These are phyloP conservation scores for Silene uniflora DNA, from an alignment of 148 eudicot species.

Conservation along the genomic window DNA sequence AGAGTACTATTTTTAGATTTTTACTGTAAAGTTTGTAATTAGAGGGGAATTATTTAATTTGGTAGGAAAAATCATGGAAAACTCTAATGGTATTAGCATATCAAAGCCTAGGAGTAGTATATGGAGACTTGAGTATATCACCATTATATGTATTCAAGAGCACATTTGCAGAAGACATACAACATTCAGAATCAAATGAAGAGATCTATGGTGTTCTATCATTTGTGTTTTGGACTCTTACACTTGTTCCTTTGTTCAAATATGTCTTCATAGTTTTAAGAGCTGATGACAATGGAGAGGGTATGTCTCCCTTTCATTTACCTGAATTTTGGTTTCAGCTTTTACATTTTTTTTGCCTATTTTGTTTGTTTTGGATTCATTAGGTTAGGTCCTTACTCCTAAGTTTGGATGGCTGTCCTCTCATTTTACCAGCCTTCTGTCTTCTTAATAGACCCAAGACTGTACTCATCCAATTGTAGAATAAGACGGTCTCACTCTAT, in stretches of 20 bases:
- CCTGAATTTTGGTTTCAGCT: background rate
- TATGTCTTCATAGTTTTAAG: conserved; percentile 86
- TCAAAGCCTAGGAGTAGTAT: conserved; percentile 90
- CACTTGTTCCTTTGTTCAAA: conserved; percentile 69
- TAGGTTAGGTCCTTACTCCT: background rate
- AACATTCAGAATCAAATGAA: conserved; percentile 74
- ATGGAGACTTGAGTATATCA: conserved; percentile 89
- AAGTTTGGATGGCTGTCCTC: background rate
- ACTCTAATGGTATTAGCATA: conserved; percentile 66
- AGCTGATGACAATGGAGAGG: conserved; percentile 97
- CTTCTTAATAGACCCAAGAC: background rate
- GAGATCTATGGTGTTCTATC: conserved; percentile 86
- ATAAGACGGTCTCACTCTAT: too few species aligned
- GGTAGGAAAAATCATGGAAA: conserved; percentile 74
- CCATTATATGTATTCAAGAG: conserved; percentile 89
- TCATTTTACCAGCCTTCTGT: background rate
- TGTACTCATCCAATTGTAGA: too few species aligned
- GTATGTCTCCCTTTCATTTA: conserved; percentile 26
- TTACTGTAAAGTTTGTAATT: background rate
- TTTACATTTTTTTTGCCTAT: background rate
- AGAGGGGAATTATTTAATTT: conserved; percentile 8
- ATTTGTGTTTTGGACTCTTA: conserved; percentile 81
- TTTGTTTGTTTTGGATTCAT: background rate
- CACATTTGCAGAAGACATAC: conserved; percentile 86
- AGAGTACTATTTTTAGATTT: background rate